Percentiles rank a stretch among this genome's conserved stretches.
phyloP scores from a whole-genome alignment of 1,284 basidiomycete species.

The Rhodotorula sp. region DNA sequence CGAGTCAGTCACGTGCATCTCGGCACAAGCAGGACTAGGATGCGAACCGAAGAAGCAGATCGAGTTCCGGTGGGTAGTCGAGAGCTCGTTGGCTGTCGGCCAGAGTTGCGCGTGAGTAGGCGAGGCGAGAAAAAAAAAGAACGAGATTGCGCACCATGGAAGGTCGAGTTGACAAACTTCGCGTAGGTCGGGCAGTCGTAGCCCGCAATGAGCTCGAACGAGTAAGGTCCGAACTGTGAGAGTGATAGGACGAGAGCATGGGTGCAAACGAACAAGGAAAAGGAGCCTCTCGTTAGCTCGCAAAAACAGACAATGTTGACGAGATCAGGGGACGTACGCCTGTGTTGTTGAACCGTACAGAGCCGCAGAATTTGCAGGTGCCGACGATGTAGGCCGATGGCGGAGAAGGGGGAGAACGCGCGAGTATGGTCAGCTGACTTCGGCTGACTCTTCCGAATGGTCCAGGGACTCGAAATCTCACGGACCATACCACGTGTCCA shows the following conservation, averaged over 20 bases:
- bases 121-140: not conserved
- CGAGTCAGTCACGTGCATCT: no score
- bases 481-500: conserved; percentile 34
- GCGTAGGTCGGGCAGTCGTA: conserved; percentile 49
- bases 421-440: no score
- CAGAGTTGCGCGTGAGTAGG: not conserved
- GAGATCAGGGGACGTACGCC: not conserved
- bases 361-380: no score
- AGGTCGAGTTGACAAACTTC: conserved; percentile 42
- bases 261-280: not conserved
- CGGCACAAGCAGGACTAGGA: no score
- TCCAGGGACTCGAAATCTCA: no score
- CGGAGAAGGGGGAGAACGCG: no score
- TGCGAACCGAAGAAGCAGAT: conserved; percentile 46
- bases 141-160: conserved; percentile 33
- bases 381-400: no score
- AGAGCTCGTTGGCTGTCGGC: conserved; percentile 40
- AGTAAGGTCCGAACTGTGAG: conserved; percentile 47
- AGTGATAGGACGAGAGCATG: not conserved
- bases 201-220: conserved; percentile 45
- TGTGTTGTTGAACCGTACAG: no score
- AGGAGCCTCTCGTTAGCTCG: no score
- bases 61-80: conserved; percentile 44
- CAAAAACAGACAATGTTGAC: not conserved
- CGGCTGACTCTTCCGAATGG: no score